Base-by-base conservation (phyloP, 352 stramenopile genomes). In the Pythium brachiatum region DNA sequence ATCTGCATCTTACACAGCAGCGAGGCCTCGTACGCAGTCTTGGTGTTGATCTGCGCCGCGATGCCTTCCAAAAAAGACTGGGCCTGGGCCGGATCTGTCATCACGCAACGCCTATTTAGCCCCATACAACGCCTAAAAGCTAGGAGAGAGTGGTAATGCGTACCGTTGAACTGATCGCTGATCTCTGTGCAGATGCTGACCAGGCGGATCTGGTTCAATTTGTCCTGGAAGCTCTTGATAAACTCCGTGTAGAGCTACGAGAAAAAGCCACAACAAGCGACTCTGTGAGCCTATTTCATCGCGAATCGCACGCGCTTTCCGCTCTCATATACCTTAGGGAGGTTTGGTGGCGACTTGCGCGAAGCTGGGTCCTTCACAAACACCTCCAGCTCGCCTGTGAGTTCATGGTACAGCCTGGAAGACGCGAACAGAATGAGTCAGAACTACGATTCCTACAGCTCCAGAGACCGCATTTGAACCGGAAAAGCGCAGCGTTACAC, bases 331-430 rank as follows among this genome's bases (percentile, higher is more conserved):
- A 81, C 74, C 57, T 72, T 78, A 23, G 78, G 57, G 15, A 90
- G 70, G 57, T 87, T 90, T 13, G 69, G 64, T 2, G 79, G 75
- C 27, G 77, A 69, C 65, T 89, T 89, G 59, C 74, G 76, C 34
- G 71, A 87, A 60, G 76, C 58, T 21, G 83, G 78, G 60, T 96
- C 82, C 48, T 83, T 87, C 25, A 99, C 85, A 67, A 99, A 98
- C 27, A 86, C 76, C 57, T 98, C 78, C 18, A 99, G 62, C 34
- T 88, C 81, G 57, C 95, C 75, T 4, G 97, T 99, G 23, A 99
- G 89, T 74, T 99, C 95, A 92, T 99, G 97, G 86, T 97, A 99
- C 31, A 99, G 73, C 75, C 97, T 99, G 60, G 16, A 50, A 1
- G 62, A 32, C 3, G 16, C 7, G 38, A 13, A 51, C 7, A 44